phyloP scores from a whole-genome alignment of 139 green algal species.

The Diplosphaera chodatii region DNA sequence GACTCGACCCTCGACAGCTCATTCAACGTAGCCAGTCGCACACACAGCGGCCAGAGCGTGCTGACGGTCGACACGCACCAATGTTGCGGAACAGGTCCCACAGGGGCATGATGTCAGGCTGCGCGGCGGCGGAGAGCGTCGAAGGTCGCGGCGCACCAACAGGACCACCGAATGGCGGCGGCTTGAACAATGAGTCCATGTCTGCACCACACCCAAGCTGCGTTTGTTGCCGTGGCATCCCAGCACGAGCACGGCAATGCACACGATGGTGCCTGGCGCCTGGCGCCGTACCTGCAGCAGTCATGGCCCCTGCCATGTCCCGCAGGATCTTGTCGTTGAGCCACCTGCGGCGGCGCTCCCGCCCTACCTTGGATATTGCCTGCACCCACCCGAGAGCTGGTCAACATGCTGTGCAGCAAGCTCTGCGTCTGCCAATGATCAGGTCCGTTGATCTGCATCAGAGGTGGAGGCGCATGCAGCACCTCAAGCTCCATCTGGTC shows the following conservation, averaged over 20 bases:
- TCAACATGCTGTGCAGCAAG: too few species aligned
- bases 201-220: neutral
- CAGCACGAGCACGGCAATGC: too few species aligned
- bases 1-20: too few species aligned
- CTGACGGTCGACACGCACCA: neutral
- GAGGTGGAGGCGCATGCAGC: neutral
- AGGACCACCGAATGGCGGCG: constrained; percentile 37
- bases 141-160: neutral
- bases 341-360: constrained; percentile 19
- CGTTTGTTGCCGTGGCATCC: too few species aligned
- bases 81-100: constrained; percentile 46
- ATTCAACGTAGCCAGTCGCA: neutral
- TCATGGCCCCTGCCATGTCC: constrained; percentile 39
- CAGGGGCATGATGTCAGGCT: constrained; percentile 11
- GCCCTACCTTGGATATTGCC: neutral
- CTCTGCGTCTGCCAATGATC: too few species aligned
- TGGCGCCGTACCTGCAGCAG: constrained; percentile 2
- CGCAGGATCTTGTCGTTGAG: constrained; percentile 46
- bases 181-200: constrained; percentile 51
- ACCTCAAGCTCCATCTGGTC: neutral
- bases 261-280: too few species aligned
- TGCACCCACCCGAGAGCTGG: too few species aligned
- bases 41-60: neutral
- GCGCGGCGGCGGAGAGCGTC: constrained; percentile 9
- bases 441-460: too few species aligned